These are phyloP conservation scores for Aureobasidium sp. DNA, from an alignment of 2,329 filamentous ascomycete species.

Conservation along the genomic window DNA sequence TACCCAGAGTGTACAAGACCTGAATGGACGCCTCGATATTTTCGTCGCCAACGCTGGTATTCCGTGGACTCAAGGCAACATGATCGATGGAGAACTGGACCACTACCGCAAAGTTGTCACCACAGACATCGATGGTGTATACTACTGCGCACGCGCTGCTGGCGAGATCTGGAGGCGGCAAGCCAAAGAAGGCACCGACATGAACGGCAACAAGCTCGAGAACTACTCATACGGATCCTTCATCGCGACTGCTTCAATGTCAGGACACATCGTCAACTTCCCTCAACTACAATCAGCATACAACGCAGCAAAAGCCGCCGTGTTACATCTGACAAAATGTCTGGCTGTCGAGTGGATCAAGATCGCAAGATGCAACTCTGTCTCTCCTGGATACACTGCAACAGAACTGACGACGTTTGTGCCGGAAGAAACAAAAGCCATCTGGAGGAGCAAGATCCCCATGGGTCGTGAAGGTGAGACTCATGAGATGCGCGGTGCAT, in stretches of 20 bases:
- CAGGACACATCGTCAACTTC: slow-evolving; percentile 69
- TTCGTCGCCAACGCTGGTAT: slow-evolving; percentile 76
- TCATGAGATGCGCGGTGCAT: slow-evolving; percentile 75
- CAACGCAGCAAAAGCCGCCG: slow-evolving; percentile 30
- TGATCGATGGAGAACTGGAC: slow-evolving; percentile 57
- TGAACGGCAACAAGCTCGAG: slow-evolving; percentile 33
- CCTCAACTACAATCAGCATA: slow-evolving; percentile 63
- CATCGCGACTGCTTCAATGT: slow-evolving; percentile 73
- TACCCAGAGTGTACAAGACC: slow-evolving; percentile 48
- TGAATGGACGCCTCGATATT: slow-evolving; percentile 67
- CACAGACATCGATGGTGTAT: slow-evolving; percentile 69
- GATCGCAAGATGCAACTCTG: slow-evolving; percentile 64
- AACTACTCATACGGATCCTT: slow-evolving; percentile 35
- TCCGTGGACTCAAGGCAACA: slow-evolving; percentile 62
- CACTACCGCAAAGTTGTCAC: slow-evolving; percentile 61
- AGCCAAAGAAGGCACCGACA: slow-evolving; percentile 58
- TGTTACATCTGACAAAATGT: slow-evolving; percentile 49
- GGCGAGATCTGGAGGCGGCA: slow-evolving; percentile 64
- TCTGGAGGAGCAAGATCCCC: slow-evolving; percentile 67
- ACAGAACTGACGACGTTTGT: slow-evolving; percentile 66
- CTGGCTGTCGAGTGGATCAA: slow-evolving; percentile 71
- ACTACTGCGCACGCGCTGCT: slow-evolving; percentile 67
- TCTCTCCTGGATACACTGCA: slow-evolving; percentile 66
- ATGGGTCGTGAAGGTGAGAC: slow-evolving; percentile 69
- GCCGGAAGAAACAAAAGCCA: slow-evolving; percentile 57